Percentiles rank a stretch among this genome's conserved stretches.
phyloP scores from a whole-genome alignment of 306 rosid genomes.

The Lablab purpureus region DNA sequence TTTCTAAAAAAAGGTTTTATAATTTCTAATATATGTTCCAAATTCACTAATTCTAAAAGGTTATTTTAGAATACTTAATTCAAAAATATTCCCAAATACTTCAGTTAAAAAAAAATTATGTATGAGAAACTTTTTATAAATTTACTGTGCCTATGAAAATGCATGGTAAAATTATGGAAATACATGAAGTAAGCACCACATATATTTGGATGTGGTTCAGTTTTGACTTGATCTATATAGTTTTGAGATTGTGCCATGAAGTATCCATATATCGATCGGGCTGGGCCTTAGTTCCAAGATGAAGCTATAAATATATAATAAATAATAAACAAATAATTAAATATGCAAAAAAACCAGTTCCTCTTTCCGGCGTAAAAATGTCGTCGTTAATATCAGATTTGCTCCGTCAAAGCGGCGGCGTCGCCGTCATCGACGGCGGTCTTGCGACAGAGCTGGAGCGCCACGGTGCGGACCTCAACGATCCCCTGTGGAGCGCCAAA shows the following conservation, averaged over 20 bases:
- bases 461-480: constrained; percentile 66
- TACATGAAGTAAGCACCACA: too few relatives aligned
- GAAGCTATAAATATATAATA: neutral
- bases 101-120: too few relatives aligned
- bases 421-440: constrained; percentile 63
- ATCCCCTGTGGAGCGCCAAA: constrained; percentile 71
- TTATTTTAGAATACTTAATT: too few relatives aligned
- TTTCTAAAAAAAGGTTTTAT: too few relatives aligned
- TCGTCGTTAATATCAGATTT: constrained; percentile 51
- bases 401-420: constrained; percentile 52
- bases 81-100: too few relatives aligned
- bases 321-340: neutral
- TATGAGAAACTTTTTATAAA: too few relatives aligned
- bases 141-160: too few relatives aligned
- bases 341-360: neutral
- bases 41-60: too few relatives aligned
- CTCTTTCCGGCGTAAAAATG: constrained; percentile 23
- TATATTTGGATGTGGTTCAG: too few relatives aligned
- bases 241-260: neutral
- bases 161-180: too few relatives aligned
- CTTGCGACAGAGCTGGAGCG: constrained; percentile 68
- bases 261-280: neutral
- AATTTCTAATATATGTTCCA: too few relatives aligned
- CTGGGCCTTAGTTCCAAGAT: neutral
- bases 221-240: neutral